A percentile compares a stretch with the other conserved stretches of the same genome.
Conservation (phyloP, 225 moss, liverwort and hornwort genomes). For the Ulota crispa region DNA sequence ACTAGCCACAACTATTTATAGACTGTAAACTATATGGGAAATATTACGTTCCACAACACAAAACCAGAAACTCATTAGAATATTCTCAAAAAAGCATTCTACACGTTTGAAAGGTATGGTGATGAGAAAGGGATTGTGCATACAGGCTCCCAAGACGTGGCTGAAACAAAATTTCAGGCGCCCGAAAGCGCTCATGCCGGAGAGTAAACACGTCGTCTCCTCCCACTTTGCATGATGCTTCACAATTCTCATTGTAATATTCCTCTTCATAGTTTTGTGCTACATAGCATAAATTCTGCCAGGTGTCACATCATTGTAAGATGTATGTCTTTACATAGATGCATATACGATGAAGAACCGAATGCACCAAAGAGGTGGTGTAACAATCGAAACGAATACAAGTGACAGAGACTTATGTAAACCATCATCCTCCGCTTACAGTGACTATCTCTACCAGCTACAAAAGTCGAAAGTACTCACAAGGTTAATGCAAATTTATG, state of each 20-base stretch:
- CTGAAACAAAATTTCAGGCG: constrained; percentile 70
- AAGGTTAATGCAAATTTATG: neutral
- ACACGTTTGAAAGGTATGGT: neutral
- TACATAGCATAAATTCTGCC: constrained; percentile 67
- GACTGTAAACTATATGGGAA: neutral
- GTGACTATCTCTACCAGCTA: neutral
- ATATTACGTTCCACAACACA: neutral
- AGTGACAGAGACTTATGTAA: neutral
- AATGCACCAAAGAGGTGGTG: neutral
- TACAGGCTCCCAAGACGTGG: constrained; percentile 61
- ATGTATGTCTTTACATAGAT: neutral
- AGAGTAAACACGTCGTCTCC: constrained; percentile 50
- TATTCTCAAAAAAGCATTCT: neutral
- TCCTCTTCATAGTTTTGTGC: constrained; percentile 60
- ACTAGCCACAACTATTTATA: neutral
- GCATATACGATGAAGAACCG: neutral
- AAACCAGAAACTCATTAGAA: neutral
- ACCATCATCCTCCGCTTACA: neutral
- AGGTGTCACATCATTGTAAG: constrained; percentile 12
- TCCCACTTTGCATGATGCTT: constrained; percentile 45
- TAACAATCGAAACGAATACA: neutral
- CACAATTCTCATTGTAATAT: constrained; percentile 41
- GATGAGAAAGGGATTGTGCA: constrained; percentile 11
- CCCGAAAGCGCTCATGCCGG: constrained; percentile 49
- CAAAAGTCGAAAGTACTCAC: neutral